phyloP scores from a whole-genome alignment of 768 basidiomycete genomes.

The Chiua virens region DNA sequence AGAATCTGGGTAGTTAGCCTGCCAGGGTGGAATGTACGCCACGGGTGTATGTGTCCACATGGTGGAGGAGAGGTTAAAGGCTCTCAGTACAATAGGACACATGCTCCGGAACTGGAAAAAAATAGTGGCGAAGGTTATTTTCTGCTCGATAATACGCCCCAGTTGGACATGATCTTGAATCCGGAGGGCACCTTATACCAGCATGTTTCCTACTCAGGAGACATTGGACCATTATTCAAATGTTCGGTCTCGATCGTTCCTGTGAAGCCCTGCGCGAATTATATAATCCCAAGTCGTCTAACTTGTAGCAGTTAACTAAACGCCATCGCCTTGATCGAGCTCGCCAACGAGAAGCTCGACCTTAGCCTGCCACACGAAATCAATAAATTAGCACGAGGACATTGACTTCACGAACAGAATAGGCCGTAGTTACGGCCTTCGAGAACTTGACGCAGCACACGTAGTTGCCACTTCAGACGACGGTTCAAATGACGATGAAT shows the following conservation, averaged over 20 bases:
- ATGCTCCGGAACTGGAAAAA: neutral
- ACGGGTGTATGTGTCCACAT: neutral
- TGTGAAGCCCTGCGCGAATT: neutral
- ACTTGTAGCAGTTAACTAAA: conserved; percentile 30
- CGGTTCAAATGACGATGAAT: conserved; percentile 51
- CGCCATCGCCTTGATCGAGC: conserved; percentile 63
- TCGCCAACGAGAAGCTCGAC: conserved; percentile 59
- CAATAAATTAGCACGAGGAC: neutral
- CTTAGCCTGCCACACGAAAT: conserved; percentile 46
- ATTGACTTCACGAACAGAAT: conserved; percentile 48
- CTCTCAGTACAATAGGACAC: neutral
- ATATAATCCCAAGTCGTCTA: conserved; percentile 1
- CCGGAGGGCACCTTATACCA: conserved; percentile 78
- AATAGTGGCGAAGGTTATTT: conserved; percentile 28
- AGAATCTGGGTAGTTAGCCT: neutral
- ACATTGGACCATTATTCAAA: neutral
- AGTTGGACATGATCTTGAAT: conserved; percentile 55
- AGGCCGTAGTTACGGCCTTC: conserved; percentile 67
- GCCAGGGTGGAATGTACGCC: conserved; percentile 15
- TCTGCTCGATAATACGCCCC: conserved; percentile 82
- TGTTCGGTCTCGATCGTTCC: neutral
- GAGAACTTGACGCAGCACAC: conserved; percentile 58
- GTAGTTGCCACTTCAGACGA: conserved; percentile 70
- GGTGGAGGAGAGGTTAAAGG: neutral
- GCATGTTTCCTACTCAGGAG: conserved; percentile 36